Percentiles rank a stretch among this genome's conserved stretches.
Evolutionary conservation across 805 yeast genomes (phyloP).

Genomic region (Sugiyamaella boreocaroliniensis): DNA sequence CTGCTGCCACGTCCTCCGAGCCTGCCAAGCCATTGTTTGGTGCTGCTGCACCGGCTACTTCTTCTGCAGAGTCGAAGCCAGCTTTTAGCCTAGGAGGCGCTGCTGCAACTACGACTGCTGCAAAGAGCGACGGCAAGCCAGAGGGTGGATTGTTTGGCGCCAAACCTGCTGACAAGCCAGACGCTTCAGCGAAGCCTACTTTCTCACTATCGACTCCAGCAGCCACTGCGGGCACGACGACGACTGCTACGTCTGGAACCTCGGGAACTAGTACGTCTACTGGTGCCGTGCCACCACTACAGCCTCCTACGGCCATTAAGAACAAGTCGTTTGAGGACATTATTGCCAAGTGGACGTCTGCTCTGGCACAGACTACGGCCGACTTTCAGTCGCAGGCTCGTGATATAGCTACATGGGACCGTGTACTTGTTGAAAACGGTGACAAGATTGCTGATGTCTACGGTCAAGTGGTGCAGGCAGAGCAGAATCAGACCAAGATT

Average conservation of each 20-base stretch:
- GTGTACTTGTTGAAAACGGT: slow-evolving; percentile 73
- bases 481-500: slow-evolving; percentile 73
- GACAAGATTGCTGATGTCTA: slow-evolving; percentile 74
- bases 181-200: background rate
- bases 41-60: background rate
- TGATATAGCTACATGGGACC: slow-evolving; percentile 81
- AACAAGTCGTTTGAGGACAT: slow-evolving; percentile 91
- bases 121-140: background rate
- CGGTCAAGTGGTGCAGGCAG: slow-evolving; percentile 73
- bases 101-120: slow-evolving; percentile 3
- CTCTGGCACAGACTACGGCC: slow-evolving; percentile 62
- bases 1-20: background rate
- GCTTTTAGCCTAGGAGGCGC: background rate
- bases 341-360: slow-evolving; percentile 88
- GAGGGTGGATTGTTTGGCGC: too few species aligned
- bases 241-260: slow-evolving; percentile 15
- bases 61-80: slow-evolving; percentile 1
- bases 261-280: background rate
- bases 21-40: slow-evolving; percentile 5
- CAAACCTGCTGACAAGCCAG: slow-evolving; percentile 2
- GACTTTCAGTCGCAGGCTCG: slow-evolving; percentile 70
- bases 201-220: slow-evolving; percentile 6
- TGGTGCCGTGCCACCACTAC: slow-evolving; percentile 13
- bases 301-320: slow-evolving; percentile 38
- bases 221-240: slow-evolving; percentile 10